Conservation (phyloP, 129 eudicot species). For the Dittrichia graveolens region DNA sequence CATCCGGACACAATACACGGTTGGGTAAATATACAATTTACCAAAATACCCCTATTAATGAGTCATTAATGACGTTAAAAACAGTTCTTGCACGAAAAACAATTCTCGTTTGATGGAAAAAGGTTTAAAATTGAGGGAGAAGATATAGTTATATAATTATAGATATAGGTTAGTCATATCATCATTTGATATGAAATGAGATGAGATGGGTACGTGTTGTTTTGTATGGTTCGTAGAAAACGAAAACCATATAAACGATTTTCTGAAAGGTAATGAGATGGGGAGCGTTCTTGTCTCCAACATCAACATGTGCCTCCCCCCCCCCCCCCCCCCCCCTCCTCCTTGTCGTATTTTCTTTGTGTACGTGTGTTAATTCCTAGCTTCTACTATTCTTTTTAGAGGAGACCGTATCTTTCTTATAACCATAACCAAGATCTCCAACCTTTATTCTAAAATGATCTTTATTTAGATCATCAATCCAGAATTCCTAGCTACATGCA, state of each 20-base stretch:
- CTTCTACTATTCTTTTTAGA: not conserved
- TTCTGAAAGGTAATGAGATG: slow-evolving; percentile 22
- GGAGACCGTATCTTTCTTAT: too few relatives aligned
- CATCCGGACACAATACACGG: too few relatives aligned
- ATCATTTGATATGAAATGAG: not conserved
- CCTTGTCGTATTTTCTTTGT: slow-evolving; percentile 24
- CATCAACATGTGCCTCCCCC: slow-evolving; percentile 34
- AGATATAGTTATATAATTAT: not conserved
- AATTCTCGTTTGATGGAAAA: too few relatives aligned
- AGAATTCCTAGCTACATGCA: too few relatives aligned
- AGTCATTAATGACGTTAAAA: too few relatives aligned
- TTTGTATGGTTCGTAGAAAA: slow-evolving; percentile 36
- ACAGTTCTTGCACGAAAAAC: too few relatives aligned
- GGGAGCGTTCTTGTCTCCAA: slow-evolving; percentile 46
- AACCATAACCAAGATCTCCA: too few relatives aligned
- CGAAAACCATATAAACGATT: slow-evolving; percentile 31
- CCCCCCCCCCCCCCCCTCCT: slow-evolving; percentile 6
- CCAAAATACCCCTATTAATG: too few relatives aligned
- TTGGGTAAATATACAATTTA: too few relatives aligned
- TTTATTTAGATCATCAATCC: too few relatives aligned
- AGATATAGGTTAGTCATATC: not conserved
- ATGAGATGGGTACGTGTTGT: not conserved
- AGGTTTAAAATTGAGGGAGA: not conserved
- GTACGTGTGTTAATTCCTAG: not conserved
- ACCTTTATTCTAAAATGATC: too few relatives aligned